A percentile compares a stretch with the other conserved stretches of the same genome.
These are phyloP conservation scores for Gossypium schwendimanii DNA, from an alignment of 441 rosid genomes.

Conservation along the genomic window DNA sequence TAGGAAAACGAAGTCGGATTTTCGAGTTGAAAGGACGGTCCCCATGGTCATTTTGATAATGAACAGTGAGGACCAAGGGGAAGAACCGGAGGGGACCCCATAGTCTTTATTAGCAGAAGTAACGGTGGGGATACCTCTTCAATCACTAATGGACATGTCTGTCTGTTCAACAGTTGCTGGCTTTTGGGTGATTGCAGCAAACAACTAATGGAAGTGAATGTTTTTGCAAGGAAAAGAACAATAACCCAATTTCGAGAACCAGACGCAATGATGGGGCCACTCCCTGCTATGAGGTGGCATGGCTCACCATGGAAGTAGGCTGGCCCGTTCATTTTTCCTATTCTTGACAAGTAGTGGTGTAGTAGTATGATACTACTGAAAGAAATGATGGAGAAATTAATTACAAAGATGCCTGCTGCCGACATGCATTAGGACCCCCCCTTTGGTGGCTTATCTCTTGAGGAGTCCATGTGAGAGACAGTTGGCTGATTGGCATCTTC, in stretches of 20 bases:
- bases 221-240: conserved; percentile 8
- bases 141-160: conserved; percentile 14
- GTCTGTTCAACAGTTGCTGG: conserved; percentile 19
- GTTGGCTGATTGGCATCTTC: conserved; percentile 22
- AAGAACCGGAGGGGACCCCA: neutral
- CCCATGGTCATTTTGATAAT: conserved; percentile 1
- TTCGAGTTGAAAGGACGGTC: conserved; percentile 7
- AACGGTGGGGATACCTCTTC: conserved; percentile 10
- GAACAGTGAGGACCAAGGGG: neutral
- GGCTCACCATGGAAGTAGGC: neutral
- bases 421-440: conserved; percentile 16
- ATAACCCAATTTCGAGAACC: conserved; percentile 17
- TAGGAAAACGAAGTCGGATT: conserved; percentile 9
- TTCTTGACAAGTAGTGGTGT: neutral
- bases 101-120: neutral
- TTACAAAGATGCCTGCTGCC: neutral
- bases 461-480: conserved; percentile 27
- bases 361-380: neutral
- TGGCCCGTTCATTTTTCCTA: neutral
- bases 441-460: neutral
- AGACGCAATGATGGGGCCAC: conserved; percentile 11
- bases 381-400: conserved; percentile 3
- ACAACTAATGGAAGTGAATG: conserved; percentile 11
- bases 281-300: neutral
- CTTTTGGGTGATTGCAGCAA: conserved; percentile 18